These are phyloP conservation scores for Rhododendron mucronatum DNA, from an alignment of 148 eudicot genomes.

Conservation along the genomic window DNA sequence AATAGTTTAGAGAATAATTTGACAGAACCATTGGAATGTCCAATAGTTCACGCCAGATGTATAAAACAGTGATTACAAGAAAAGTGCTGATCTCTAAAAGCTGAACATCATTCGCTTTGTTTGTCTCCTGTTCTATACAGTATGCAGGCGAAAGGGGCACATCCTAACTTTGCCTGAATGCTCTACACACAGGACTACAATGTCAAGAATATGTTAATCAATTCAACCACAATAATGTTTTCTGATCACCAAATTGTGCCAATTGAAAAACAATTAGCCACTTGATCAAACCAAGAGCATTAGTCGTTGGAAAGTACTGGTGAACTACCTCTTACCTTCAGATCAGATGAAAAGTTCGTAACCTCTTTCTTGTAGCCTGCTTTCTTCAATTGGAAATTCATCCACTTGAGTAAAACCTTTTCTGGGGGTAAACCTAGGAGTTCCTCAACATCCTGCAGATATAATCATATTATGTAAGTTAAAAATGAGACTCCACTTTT, in stretches of 20 bases:
- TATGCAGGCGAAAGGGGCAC: neutral
- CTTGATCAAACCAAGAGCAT: neutral
- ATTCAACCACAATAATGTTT: neutral
- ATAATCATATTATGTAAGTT: neutral
- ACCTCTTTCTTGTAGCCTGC: constrained; percentile 64
- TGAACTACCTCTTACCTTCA: constrained; percentile 45
- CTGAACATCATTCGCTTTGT: neutral
- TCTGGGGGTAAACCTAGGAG: constrained; percentile 67
- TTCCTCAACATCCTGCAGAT: constrained; percentile 73
- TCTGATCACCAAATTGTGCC: neutral
- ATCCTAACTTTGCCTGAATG: neutral
- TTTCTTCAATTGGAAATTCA: constrained; percentile 85
- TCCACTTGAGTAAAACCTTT: constrained; percentile 75
- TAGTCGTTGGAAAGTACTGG: neutral
- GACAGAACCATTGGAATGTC: neutral
- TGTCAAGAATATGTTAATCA: neutral
- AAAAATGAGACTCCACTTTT: neutral
- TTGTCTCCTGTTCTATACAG: neutral
- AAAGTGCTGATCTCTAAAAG: neutral
- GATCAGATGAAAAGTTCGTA: constrained; percentile 70
- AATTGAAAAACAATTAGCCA: neutral
- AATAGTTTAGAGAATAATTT: neutral
- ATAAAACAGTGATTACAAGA: neutral
- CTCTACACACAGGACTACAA: neutral
- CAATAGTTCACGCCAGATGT: neutral